phyloP scores from a whole-genome alignment of 1,284 basidiomycete species.

The Trichosporon inkin region DNA sequence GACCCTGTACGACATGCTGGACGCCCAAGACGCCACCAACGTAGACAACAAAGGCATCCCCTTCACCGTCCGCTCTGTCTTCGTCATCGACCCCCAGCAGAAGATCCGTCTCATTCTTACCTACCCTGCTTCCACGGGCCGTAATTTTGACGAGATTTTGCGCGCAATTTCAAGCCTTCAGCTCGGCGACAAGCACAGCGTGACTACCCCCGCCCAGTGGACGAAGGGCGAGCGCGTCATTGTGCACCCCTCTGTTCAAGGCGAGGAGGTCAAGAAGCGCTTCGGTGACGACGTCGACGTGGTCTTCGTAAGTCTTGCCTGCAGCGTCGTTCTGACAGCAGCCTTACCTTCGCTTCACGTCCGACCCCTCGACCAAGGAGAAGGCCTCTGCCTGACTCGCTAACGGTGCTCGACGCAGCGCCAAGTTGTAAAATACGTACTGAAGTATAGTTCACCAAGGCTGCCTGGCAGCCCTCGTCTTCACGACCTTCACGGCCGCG shows the following conservation, averaged over 20 bases:
- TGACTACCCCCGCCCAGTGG: constrained; percentile 61
- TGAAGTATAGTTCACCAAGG: background rate
- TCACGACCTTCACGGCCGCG: background rate
- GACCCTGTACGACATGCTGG: constrained; percentile 72
- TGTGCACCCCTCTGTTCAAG: constrained; percentile 79
- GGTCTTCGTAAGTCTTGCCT: constrained; percentile 47
- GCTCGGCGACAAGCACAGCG: constrained; percentile 78
- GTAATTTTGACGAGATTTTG: constrained; percentile 72
- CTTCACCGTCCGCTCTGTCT: constrained; percentile 85
- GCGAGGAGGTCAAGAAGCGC: constrained; percentile 77
- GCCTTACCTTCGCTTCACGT: constrained; percentile 56
- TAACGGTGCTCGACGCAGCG: no score
- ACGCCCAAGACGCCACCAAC: constrained; percentile 82
- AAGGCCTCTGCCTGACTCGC: background rate
- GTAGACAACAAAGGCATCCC: constrained; percentile 76
- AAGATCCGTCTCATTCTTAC: constrained; percentile 81
- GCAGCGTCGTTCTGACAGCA: constrained; percentile 15
- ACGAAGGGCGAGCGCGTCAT: constrained; percentile 89
- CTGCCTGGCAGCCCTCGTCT: background rate
- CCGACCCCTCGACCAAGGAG: constrained; percentile 43
- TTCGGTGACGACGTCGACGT: constrained; percentile 54
- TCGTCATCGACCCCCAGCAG: constrained; percentile 86
- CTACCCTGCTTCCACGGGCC: constrained; percentile 73
- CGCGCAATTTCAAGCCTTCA: constrained; percentile 84
- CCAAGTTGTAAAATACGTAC: no score